Percentiles rank a stretch among this genome's conserved stretches.
These are phyloP conservation scores for Podospora didyma DNA, from an alignment of 495 filamentous ascomycete genomes.

Conservation along the genomic window DNA sequence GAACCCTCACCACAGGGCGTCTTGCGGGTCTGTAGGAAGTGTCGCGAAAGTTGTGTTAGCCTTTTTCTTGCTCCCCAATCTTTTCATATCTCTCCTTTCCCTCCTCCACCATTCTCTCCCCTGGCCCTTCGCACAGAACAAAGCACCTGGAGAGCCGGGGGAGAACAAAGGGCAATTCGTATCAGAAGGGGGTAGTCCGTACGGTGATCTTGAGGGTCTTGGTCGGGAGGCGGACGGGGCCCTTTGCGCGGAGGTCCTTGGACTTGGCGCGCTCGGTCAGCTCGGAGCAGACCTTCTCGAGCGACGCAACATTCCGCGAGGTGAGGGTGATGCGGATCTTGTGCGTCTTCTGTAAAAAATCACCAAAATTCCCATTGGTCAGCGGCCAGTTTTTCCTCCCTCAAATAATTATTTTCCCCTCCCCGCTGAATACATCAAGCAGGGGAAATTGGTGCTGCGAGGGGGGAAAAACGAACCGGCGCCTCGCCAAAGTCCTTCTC, in stretches of 20 bases:
- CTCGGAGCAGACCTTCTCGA: constrained; percentile 98
- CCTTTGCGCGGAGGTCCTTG: constrained; percentile 98
- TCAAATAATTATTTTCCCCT: neutral
- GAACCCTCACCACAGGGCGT: constrained; percentile 99
- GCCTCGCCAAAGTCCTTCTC: constrained; percentile 81
- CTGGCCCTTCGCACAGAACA: neutral
- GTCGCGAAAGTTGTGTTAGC: constrained; percentile 6
- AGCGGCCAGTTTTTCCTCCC: neutral
- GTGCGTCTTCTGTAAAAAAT: constrained; percentile 72
- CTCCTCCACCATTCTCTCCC: neutral
- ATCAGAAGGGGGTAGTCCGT: constrained; percentile 19
- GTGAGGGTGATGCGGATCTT: constrained; percentile 98
- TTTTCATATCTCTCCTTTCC: too few species aligned
- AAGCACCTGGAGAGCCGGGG: neutral
- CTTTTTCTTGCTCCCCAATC: neutral
- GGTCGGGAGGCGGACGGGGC: constrained; percentile 97
- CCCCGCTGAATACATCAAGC: too few species aligned
- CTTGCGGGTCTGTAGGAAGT: constrained; percentile 39
- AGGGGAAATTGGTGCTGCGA: neutral
- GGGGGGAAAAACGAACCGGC: constrained; percentile 28
- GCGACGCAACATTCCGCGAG: constrained; percentile 82
- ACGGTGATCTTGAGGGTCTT: constrained; percentile 90
- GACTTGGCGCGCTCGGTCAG: constrained; percentile 97
- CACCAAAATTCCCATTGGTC: constrained; percentile 1
- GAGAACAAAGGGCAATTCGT: neutral